Evolutionary conservation across 2,329 filamentous ascomycete species (phyloP), one percentile per base, ranked within the genome.

Genomic region (Diplodia intermedia): DNA sequence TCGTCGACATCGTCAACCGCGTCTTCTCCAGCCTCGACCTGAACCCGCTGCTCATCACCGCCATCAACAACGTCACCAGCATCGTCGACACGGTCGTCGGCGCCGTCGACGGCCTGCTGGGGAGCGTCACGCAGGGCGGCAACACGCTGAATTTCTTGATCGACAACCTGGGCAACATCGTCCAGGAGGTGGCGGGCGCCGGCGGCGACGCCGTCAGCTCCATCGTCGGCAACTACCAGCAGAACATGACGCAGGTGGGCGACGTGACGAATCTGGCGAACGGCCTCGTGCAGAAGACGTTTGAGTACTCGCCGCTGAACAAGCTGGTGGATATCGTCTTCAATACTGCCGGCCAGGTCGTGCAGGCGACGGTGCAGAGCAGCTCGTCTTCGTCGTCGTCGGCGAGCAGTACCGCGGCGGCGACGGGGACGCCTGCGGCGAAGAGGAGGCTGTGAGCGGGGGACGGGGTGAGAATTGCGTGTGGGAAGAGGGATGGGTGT

Each of bases 91-190:
- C 80, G 5, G 55, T 67, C 18, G 81, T 88, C 12, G 86, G 85
- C 29, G 85, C 81, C 0, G 86, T 88, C 0, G 86, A 86, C 72
- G 86, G 86, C 0, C 78, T 89, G 38, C 81, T 89, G 2, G 87
- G 86, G 9, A 84, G 83, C 23, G 85, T 89, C 70, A 85, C 86
- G 2, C 84, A 87, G 70, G 85, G 86, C 61, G 83, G 83, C 70
- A 84, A 79, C 11, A 84, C 79, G 20, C 79, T 88, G 55, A 84
- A 83, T 70, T 87, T 87, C 78, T 70, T 87, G 49, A 81, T 89
- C 69, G 86, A 88, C 73, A 88, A 89, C 71, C 79, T 89, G 2
- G 87, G 87, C 43, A 88, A 89, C 71, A 88, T 89, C 70, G 85
- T 89, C 1, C 86, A 88, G 72, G 83, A 88, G 71, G 85, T 88